A percentile compares a stretch with the other conserved stretches of the same genome.
These are phyloP conservation scores for Laetiporus sulphureus DNA, from an alignment of 1,284 basidiomycete genomes.

Conservation along the genomic window DNA sequence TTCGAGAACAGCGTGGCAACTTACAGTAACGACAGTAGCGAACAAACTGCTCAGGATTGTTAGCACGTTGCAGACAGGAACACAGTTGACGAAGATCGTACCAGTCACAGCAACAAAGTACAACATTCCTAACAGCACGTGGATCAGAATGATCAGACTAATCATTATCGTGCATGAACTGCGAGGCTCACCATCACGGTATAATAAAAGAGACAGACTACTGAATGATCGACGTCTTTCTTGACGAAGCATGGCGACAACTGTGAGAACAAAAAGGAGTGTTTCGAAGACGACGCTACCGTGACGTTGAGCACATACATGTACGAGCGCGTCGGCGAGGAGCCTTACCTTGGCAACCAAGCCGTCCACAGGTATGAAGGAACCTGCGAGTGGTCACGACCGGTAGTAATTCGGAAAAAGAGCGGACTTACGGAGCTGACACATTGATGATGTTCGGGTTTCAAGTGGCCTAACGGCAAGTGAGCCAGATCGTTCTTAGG, in stretches of 20 bases:
- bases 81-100: too few relatives aligned
- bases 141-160: too few relatives aligned
- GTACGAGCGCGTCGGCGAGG: not conserved
- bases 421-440: constrained; percentile 22
- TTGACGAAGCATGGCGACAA: constrained; percentile 20
- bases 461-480: too few relatives aligned
- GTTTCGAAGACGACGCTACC: constrained; percentile 25
- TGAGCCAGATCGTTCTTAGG: too few relatives aligned
- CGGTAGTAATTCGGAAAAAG: too few relatives aligned
- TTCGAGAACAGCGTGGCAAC: not conserved
- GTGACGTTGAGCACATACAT: not conserved
- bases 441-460: constrained; percentile 22
- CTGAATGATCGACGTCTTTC: constrained; percentile 20
- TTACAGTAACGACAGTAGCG: constrained; percentile 24
- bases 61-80: not conserved
- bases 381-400: too few relatives aligned
- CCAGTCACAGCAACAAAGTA: constrained; percentile 26
- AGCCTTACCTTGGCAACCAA: constrained; percentile 25
- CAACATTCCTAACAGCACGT: constrained; percentile 20
- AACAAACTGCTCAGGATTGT: constrained; percentile 17
- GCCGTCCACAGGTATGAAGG: constrained; percentile 24
- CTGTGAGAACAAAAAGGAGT: constrained; percentile 24
- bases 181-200: constrained; percentile 22
- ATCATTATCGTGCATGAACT: too few relatives aligned
- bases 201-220: constrained; percentile 23